These are phyloP conservation scores for Malassezia dermatis DNA, from an alignment of 1,284 basidiomycete genomes.

Conservation along the genomic window DNA sequence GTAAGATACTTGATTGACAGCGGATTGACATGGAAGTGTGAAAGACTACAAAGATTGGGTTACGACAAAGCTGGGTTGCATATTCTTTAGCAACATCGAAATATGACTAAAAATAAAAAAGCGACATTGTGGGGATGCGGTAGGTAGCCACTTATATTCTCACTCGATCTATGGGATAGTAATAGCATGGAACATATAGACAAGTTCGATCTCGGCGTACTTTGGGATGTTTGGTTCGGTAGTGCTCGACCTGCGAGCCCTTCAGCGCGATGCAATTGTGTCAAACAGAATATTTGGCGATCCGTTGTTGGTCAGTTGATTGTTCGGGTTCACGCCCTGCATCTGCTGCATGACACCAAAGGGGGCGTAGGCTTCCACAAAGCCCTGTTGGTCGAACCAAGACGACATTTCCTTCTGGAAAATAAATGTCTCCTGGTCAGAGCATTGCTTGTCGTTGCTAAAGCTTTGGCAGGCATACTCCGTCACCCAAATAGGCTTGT, in stretches of 20 bases:
- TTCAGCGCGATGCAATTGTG: neutral
- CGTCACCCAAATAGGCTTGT: constrained; percentile 38
- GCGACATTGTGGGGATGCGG: neutral
- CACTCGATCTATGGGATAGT: neutral
- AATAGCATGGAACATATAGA: neutral
- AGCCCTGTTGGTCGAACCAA: constrained; percentile 35
- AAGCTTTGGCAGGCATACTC: constrained; percentile 44
- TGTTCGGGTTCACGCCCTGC: constrained; percentile 27
- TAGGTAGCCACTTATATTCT: neutral
- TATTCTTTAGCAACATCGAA: neutral
- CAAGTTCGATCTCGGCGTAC: neutral
- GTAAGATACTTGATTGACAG: neutral
- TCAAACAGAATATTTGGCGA: constrained; percentile 25
- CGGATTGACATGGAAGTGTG: neutral
- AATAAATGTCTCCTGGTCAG: constrained; percentile 48
- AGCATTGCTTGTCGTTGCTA: constrained; percentile 46
- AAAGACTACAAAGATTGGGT: neutral
- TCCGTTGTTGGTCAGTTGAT: constrained; percentile 23
- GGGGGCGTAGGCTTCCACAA: constrained; percentile 29
- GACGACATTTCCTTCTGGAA: constrained; percentile 49
- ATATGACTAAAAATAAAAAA: neutral
- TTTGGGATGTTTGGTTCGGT: neutral
- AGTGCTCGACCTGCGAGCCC: neutral
- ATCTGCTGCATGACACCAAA: constrained; percentile 36
- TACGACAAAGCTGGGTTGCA: neutral